Percentiles rank a stretch among this genome's conserved stretches.
phyloP scores from a whole-genome alignment of 257 asterid species.

The Cordia subcordata region DNA sequence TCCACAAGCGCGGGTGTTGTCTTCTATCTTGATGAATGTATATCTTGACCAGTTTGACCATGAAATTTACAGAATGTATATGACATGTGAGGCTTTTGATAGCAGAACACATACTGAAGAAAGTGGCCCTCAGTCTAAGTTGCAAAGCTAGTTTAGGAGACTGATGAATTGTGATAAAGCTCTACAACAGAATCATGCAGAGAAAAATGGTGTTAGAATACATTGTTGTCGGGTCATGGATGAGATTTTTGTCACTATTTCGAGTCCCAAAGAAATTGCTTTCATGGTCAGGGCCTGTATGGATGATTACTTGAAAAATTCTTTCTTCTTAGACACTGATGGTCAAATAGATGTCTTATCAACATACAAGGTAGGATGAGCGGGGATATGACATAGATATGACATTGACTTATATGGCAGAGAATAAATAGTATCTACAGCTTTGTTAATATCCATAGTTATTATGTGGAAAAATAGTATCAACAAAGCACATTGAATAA shows the following conservation, averaged over 20 bases:
- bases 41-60: slow-evolving; percentile 84
- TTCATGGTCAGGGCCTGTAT: slow-evolving; percentile 51
- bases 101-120: slow-evolving; percentile 27
- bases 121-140: slow-evolving; percentile 39
- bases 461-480: too few species aligned
- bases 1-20: slow-evolving; percentile 93
- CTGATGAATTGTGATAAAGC: slow-evolving; percentile 44
- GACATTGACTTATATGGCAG: too few species aligned
- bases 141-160: slow-evolving; percentile 90
- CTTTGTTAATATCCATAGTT: too few species aligned
- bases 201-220: slow-evolving; percentile 42
- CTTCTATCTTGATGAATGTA: slow-evolving; percentile 80
- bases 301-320: slow-evolving; percentile 46
- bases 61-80: slow-evolving; percentile 64
- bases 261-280: slow-evolving; percentile 74
- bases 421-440: too few species aligned
- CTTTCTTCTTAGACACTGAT: slow-evolving; percentile 54
- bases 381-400: too few species aligned
- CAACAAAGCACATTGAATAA: too few species aligned
- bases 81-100: slow-evolving; percentile 68
- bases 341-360: slow-evolving; percentile 42
- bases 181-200: slow-evolving; percentile 19
- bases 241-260: slow-evolving; percentile 67
- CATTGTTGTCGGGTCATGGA: slow-evolving; percentile 93
- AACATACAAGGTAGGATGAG: too few species aligned